phyloP scores from a whole-genome alignment of 148 eudicot species.

The Silene conica region DNA sequence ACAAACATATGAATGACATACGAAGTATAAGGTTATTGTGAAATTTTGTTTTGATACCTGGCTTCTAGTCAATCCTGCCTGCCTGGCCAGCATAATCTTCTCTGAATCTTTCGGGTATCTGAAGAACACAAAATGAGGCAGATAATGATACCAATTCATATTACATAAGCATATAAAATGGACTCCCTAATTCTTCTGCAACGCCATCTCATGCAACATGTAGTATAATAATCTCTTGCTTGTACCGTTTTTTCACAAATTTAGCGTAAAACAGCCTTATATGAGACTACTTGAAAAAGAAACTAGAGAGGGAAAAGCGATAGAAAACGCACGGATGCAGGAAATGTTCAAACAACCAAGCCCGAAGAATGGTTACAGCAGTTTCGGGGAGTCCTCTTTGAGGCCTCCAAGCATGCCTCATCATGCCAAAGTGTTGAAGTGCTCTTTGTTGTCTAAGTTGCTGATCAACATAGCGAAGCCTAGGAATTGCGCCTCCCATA shows the following conservation, averaged over 20 bases:
- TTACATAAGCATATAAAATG: too few species aligned
- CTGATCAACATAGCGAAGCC: slow-evolving; percentile 83
- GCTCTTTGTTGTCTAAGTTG: slow-evolving; percentile 76
- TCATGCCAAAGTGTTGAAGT: slow-evolving; percentile 78
- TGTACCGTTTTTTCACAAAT: too few species aligned
- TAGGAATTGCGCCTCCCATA: slow-evolving; percentile 55
- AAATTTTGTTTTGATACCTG: slow-evolving; percentile 42
- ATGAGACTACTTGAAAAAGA: not conserved
- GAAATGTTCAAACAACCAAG: slow-evolving; percentile 97
- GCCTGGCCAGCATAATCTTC: slow-evolving; percentile 78
- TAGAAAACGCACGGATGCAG: slow-evolving; percentile 76
- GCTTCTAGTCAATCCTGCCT: slow-evolving; percentile 78
- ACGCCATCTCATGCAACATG: too few species aligned
- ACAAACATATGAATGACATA: not conserved
- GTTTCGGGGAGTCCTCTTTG: slow-evolving; percentile 90
- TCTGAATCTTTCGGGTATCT: slow-evolving; percentile 96
- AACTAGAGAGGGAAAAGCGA: not conserved
- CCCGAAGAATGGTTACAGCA: slow-evolving; percentile 87
- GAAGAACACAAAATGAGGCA: slow-evolving; percentile 10
- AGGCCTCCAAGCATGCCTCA: slow-evolving; percentile 91
- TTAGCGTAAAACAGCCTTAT: too few species aligned
- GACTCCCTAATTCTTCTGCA: too few species aligned
- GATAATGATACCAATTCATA: slow-evolving; percentile 12
- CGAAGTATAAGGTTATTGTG: too few species aligned
- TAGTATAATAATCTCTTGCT: too few species aligned